Conservation (phyloP, 2,329 filamentous ascomycete species). For the Neoarthrinium moseri region DNA sequence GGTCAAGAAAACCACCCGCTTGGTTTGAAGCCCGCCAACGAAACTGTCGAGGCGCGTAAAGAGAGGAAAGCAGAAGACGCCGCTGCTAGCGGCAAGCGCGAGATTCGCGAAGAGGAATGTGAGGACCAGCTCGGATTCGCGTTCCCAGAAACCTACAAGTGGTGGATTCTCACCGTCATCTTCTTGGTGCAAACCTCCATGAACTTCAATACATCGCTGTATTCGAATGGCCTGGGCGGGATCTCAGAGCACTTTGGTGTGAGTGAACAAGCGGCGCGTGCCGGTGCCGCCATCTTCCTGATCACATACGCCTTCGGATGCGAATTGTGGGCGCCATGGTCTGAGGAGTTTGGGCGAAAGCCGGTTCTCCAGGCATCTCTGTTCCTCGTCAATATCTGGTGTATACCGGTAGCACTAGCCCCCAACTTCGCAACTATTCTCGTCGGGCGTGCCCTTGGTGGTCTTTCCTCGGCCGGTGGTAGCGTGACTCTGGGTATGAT, state of each 20-base stretch:
- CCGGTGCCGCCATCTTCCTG: conserved; percentile 76
- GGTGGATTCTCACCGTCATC: conserved; percentile 70
- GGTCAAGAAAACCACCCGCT: neutral
- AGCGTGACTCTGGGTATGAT: conserved; percentile 75
- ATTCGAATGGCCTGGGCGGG: conserved; percentile 66
- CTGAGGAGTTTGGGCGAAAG: conserved; percentile 77
- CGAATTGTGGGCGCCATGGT: conserved; percentile 87
- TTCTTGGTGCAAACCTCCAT: conserved; percentile 74
- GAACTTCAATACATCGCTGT: conserved; percentile 77
- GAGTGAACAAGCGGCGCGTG: conserved; percentile 65
- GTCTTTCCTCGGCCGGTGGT: conserved; percentile 69
- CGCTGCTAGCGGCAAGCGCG: conserved; percentile 19
- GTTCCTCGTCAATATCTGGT: conserved; percentile 75
- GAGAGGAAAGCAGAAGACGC: conserved; percentile 5
- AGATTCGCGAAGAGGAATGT: conserved; percentile 47
- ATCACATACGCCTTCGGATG: conserved; percentile 82
- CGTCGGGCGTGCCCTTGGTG: conserved; percentile 68
- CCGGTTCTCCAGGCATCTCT: conserved; percentile 72
- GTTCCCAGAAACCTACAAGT: conserved; percentile 64
- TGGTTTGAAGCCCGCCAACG: conserved; percentile 6
- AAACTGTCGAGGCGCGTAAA: conserved; percentile 5
- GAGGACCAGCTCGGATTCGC: conserved; percentile 64
- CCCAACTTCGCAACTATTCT: conserved; percentile 71
- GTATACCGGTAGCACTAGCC: conserved; percentile 69
- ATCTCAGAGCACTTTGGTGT: conserved; percentile 68